A percentile compares a stretch with the other conserved stretches of the same genome.
Evolutionary conservation across 2,329 filamentous ascomycete species (phyloP).

Genomic region (Pyrenophora seminiperda): DNA sequence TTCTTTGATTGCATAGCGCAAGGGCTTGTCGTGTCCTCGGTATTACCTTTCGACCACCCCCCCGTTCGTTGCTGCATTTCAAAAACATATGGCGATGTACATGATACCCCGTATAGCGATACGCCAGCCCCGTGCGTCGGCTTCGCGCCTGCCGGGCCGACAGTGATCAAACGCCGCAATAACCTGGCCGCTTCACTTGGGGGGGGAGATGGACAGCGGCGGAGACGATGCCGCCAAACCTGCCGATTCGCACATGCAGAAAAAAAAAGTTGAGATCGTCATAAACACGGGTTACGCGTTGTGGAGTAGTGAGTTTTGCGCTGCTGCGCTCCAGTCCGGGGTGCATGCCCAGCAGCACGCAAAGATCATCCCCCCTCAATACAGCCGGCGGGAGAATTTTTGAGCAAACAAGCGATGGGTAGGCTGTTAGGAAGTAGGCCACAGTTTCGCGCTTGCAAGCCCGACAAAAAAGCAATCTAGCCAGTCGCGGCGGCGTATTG

Average conservation of each 20-base stretch:
- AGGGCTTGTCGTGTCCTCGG: not conserved
- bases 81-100: not conserved
- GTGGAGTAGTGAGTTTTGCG: constrained; percentile 20
- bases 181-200: not conserved
- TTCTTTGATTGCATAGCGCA: not conserved
- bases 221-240: constrained; percentile 16
- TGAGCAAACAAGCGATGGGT: constrained; percentile 1
- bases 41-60: no score
- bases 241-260: constrained; percentile 23
- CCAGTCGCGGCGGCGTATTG: not conserved
- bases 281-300: constrained; percentile 23
- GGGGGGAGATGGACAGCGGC: constrained; percentile 1
- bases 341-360: constrained; percentile 26
- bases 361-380: constrained; percentile 9
- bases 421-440: constrained; percentile 8
- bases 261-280: constrained; percentile 15
- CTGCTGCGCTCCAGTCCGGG: constrained; percentile 31
- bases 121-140: not conserved
- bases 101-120: not conserved
- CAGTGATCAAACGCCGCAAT: constrained; percentile 13
- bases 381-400: constrained; percentile 7
- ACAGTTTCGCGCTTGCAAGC: constrained; percentile 6
- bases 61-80: not conserved
- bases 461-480: constrained; percentile 3
- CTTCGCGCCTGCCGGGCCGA: constrained; percentile 13